phyloP scores from a whole-genome alignment of 805 yeast genomes.

The Scheffersomyces lignosus region DNA sequence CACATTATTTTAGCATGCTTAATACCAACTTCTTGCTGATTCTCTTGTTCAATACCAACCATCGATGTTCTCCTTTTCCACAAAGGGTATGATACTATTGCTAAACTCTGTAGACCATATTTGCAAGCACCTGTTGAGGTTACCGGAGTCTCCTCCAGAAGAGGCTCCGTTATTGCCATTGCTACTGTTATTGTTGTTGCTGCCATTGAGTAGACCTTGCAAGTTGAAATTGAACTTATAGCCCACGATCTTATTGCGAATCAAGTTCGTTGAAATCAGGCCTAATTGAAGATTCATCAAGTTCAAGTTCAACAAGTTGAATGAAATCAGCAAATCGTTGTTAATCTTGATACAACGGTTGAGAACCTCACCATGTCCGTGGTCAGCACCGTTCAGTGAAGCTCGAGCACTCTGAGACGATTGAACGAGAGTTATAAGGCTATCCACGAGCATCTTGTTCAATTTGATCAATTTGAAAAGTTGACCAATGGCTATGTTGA shows the following conservation, averaged over 20 bases:
- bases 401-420: no score
- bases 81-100: constrained; percentile 22
- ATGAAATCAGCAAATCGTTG: constrained; percentile 36
- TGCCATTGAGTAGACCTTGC: constrained; percentile 1
- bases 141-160: neutral
- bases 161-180: neutral
- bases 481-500: constrained; percentile 35
- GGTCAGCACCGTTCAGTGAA: constrained; percentile 4
- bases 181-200: constrained; percentile 1
- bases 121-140: neutral
- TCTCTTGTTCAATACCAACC: constrained; percentile 45
- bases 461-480: constrained; percentile 34
- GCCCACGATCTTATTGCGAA: constrained; percentile 23
- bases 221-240: constrained; percentile 28
- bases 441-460: constrained; percentile 35
- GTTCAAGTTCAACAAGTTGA: constrained; percentile 29
- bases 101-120: constrained; percentile 18
- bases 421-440: constrained; percentile 18
- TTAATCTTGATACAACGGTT: constrained; percentile 34
- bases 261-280: constrained; percentile 15
- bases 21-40: no score
- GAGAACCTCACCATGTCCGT: constrained; percentile 24
- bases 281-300: constrained; percentile 26
- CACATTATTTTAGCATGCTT: no score
- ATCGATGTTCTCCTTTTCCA: constrained; percentile 30